phyloP scores from a whole-genome alignment of 1,284 basidiomycete species.

The Takashimella koratensis region DNA sequence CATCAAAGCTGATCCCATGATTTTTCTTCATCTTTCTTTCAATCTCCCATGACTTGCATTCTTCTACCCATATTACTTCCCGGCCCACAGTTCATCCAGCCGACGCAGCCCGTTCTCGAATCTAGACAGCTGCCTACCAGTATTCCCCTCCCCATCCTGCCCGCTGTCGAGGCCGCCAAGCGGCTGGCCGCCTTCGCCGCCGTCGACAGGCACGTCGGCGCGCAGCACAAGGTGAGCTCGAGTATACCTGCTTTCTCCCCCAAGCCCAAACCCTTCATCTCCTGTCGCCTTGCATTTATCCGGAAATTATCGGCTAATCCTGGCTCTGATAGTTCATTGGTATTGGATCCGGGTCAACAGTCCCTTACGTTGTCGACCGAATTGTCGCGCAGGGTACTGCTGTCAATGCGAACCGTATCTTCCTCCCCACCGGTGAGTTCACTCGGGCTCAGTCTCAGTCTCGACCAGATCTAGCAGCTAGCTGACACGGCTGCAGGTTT shows the following conservation, averaged over 20 bases:
- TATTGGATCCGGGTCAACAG: constrained; percentile 91
- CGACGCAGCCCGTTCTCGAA: not conserved
- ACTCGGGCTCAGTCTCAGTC: not conserved
- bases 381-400: constrained; percentile 79
- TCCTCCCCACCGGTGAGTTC: constrained; percentile 76
- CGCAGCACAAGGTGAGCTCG: constrained; percentile 70
- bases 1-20: too few species aligned
- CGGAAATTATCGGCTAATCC: too few species aligned
- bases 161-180: constrained; percentile 70
- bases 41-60: too few species aligned
- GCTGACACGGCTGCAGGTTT: constrained; percentile 64
- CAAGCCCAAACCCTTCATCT: not conserved
- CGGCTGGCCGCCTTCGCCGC: constrained; percentile 89
- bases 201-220: constrained; percentile 81
- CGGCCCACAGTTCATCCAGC: not conserved
- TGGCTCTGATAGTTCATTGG: constrained; percentile 89
- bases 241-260: not conserved
- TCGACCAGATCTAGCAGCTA: too few species aligned
- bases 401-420: constrained; percentile 74
- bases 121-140: not conserved
- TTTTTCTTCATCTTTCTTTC: too few species aligned
- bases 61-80: too few species aligned
- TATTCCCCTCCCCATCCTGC: constrained; percentile 29
- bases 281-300: too few species aligned
- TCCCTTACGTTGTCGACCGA: constrained; percentile 94